These are phyloP conservation scores for Boletus sp. DNA, from an alignment of 1,284 basidiomycete species.

Conservation along the genomic window DNA sequence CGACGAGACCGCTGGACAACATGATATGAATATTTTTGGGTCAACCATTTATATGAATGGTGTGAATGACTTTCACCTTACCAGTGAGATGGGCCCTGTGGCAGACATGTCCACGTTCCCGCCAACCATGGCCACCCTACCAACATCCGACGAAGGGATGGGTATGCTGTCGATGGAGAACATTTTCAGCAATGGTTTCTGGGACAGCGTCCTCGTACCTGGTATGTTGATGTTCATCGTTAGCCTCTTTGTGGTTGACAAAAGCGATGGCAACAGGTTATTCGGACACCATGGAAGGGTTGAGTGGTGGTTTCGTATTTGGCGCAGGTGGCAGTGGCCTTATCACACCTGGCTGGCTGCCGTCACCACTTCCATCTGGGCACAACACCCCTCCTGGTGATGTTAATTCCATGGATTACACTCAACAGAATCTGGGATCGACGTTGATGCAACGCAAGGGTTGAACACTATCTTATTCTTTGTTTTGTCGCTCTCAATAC, in stretches of 20 bases:
- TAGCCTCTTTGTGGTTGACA: slow-evolving; percentile 10
- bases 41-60: slow-evolving; percentile 21
- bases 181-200: slow-evolving; percentile 72
- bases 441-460: slow-evolving; percentile 30
- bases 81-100: slow-evolving; percentile 76
- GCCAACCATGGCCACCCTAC: slow-evolving; percentile 66
- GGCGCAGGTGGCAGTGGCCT: slow-evolving; percentile 68
- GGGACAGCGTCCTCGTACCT: slow-evolving; percentile 80
- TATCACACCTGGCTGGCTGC: slow-evolving; percentile 35
- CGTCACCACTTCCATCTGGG: slow-evolving; percentile 32
- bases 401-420: slow-evolving; percentile 25
- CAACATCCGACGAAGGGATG: slow-evolving; percentile 44
- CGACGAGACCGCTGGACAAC: slow-evolving; percentile 25
- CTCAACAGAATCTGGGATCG: slow-evolving; percentile 26
- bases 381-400: slow-evolving; percentile 30
- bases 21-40: slow-evolving; percentile 29
- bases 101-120: slow-evolving; percentile 77
- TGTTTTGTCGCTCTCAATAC: slow-evolving; percentile 4
- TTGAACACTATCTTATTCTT: slow-evolving; percentile 11
- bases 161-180: slow-evolving; percentile 72
- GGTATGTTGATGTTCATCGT: slow-evolving; percentile 44
- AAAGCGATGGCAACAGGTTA: slow-evolving; percentile 50
- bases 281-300: slow-evolving; percentile 68
- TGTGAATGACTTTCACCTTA: slow-evolving; percentile 58
- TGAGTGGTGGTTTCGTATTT: slow-evolving; percentile 78